Percentiles rank a stretch among this genome's conserved stretches.
phyloP scores from a whole-genome alignment of 148 eudicot genomes.

The Chenopodium quinoa region DNA sequence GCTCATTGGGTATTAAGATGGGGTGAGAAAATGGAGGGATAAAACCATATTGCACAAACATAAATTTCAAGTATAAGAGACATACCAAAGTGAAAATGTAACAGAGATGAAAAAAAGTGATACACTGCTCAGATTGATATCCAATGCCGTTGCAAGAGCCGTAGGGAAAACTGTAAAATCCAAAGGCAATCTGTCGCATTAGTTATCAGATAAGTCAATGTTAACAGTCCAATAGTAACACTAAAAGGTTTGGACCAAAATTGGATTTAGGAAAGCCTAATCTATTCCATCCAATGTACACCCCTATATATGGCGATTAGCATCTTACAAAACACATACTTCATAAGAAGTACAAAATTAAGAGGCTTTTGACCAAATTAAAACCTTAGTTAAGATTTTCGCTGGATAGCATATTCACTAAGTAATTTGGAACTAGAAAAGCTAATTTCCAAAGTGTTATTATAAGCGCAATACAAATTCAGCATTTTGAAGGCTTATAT shows the following conservation, averaged over 20 bases:
- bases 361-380: no score
- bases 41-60: constrained; percentile 4
- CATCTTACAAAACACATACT: no score
- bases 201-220: constrained; percentile 54
- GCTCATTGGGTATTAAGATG: background rate
- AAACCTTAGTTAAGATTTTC: no score
- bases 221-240: constrained; percentile 23
- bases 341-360: no score
- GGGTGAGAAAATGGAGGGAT: background rate
- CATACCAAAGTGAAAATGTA: constrained; percentile 95
- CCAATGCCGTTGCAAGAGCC: constrained; percentile 91
- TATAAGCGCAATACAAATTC: no score
- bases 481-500: no score
- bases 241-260: background rate
- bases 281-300: no score
- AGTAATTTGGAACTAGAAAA: no score
- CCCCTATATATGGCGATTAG: no score
- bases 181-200: constrained; percentile 88
- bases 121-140: constrained; percentile 93
- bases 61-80: constrained; percentile 22
- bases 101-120: constrained; percentile 80
- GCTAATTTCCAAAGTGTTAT: no score
- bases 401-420: no score
- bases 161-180: constrained; percentile 95
- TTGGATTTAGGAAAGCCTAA: no score